These are phyloP conservation scores for Paramecium primaurelia DNA, from an alignment of 73 alveolate species.

Conservation along the genomic window DNA sequence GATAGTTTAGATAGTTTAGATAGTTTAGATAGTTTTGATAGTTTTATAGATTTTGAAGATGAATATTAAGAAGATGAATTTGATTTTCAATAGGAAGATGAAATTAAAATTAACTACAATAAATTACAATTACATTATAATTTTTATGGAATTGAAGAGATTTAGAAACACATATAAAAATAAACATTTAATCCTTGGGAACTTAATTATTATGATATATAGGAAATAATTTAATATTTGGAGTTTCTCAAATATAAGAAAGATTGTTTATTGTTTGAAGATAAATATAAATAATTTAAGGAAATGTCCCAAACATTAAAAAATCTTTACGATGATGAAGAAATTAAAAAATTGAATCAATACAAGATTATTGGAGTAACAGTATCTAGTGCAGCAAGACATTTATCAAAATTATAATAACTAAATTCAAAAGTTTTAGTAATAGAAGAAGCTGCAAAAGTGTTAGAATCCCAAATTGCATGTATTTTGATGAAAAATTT, in stretches of 20 bases:
- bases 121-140: background rate
- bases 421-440: conserved; percentile 73
- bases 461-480: conserved; percentile 81
- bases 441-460: conserved; percentile 95
- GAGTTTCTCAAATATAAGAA: background rate
- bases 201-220: background rate
- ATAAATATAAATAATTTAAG: background rate
- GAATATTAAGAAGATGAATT: background rate
- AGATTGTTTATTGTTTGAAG: background rate
- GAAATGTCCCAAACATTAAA: background rate
- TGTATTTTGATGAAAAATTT: conserved; percentile 68
- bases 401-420: conserved; percentile 66
- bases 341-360: background rate
- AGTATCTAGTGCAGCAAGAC: conserved; percentile 83
- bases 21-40: background rate
- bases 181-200: background rate
- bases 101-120: background rate
- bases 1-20: background rate
- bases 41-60: background rate
- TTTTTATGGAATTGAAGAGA: background rate
- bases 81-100: background rate
- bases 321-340: background rate
- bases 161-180: background rate
- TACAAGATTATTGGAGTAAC: conserved; percentile 84
- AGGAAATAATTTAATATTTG: background rate